phyloP scores from a whole-genome alignment of 768 basidiomycete species.

The Coprinopsis marcescibilis region DNA sequence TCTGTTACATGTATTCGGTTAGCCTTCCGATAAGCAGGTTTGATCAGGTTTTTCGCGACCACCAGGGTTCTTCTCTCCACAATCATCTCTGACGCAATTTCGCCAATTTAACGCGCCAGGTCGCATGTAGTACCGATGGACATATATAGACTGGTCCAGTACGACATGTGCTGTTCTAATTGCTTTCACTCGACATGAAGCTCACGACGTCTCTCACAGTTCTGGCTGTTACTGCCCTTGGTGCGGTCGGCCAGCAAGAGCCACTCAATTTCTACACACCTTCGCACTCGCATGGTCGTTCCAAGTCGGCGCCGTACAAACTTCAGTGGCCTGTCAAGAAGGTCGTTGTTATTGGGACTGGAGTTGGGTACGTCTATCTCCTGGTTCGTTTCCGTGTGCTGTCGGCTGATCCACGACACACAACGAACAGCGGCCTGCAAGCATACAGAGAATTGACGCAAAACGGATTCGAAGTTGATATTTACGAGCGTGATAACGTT shows the following conservation, averaged over 20 bases:
- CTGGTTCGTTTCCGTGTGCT: no score
- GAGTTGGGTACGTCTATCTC: conserved; percentile 27
- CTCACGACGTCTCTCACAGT: neutral
- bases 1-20: neutral
- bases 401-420: no score
- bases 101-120: neutral
- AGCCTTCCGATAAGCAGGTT: neutral
- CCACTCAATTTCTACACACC: neutral
- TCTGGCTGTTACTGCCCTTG: neutral
- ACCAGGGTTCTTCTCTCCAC: neutral
- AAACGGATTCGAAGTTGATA: conserved; percentile 29
- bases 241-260: neutral
- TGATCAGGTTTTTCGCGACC: neutral
- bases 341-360: conserved; percentile 36
- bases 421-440: conserved; percentile 26
- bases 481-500: conserved; percentile 32
- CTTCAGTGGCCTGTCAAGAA: conserved; percentile 32
- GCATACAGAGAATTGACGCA: conserved; percentile 29
- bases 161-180: neutral
- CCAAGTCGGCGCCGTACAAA: conserved; percentile 23
- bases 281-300: no score
- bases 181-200: neutral
- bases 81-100: neutral
- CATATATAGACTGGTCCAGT: neutral
- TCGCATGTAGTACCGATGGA: neutral